phyloP scores from a whole-genome alignment of 148 eudicot genomes.

The Rhododendron williamsianum region DNA sequence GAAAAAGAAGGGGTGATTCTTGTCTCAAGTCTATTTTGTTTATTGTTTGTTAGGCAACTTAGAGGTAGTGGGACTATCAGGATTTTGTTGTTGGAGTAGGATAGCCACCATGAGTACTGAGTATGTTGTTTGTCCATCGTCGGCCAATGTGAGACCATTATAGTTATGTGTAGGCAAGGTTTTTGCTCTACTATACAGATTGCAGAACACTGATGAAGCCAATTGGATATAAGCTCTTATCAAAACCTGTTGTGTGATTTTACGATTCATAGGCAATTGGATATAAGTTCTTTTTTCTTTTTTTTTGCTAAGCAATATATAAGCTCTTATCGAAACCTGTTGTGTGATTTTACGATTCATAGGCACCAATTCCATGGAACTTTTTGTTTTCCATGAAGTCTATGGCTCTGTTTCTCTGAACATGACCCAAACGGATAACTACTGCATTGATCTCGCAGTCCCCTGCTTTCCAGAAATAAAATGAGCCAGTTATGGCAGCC shows the following conservation, averaged over 20 bases:
- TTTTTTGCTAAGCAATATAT: neutral
- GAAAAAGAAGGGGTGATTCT: constrained; percentile 31
- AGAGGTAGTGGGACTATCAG: neutral
- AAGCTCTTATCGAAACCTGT: neutral
- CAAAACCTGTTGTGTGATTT: neutral
- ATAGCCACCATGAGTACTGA: neutral
- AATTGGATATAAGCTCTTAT: neutral
- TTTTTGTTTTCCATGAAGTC: neutral
- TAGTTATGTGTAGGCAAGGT: neutral
- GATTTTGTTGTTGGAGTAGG: neutral
- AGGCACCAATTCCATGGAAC: neutral
- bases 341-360: neutral
- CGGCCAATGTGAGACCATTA: neutral
- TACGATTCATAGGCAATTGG: neutral
- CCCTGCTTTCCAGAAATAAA: neutral
- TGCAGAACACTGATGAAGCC: neutral
- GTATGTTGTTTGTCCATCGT: neutral
- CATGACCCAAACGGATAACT: neutral
- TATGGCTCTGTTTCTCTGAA: neutral
- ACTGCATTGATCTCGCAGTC: neutral
- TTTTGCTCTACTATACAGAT: neutral
- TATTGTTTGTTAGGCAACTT: neutral
- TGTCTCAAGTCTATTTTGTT: neutral
- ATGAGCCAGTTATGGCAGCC: neutral
- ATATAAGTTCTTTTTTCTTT: too few species aligned